Percentiles rank a stretch among this genome's conserved stretches.
Evolutionary conservation across 495 filamentous ascomycete genomes (phyloP).

Genomic region (Penicillium odoratum): DNA sequence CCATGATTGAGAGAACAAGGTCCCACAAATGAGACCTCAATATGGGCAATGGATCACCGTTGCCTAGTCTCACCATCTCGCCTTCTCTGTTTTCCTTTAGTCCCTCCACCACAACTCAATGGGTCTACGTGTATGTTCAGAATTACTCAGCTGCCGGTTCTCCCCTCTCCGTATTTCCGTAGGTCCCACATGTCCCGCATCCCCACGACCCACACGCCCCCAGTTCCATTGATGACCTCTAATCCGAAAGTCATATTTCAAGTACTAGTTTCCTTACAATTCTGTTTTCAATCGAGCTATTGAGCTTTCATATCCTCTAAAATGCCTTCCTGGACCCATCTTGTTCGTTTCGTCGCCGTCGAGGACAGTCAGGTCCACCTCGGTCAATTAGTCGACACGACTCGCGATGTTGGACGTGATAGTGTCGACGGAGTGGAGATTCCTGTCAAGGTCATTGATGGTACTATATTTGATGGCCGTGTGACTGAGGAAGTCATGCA

Average conservation of each 20-base stretch:
- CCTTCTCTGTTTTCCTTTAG: too few relatives aligned
- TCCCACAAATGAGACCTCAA: too few relatives aligned
- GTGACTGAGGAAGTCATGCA: conserved; percentile 36
- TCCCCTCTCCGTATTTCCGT: too few relatives aligned
- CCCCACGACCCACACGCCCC: not conserved
- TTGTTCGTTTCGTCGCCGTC: conserved; percentile 48
- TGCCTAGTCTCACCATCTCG: too few relatives aligned
- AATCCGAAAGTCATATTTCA: not conserved
- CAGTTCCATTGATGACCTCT: not conserved
- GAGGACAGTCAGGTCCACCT: conserved; percentile 43
- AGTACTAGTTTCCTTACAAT: not conserved
- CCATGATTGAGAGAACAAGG: too few relatives aligned
- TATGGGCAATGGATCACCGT: too few relatives aligned
- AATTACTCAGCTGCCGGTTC: too few relatives aligned
- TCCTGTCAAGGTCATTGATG: conserved; percentile 34
- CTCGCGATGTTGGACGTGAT: conserved; percentile 39
- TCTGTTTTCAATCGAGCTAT: not conserved
- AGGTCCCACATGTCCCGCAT: not conserved
- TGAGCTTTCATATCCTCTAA: not conserved
- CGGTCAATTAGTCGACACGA: conserved; percentile 39
- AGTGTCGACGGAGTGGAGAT: conserved; percentile 34
- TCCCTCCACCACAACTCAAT: too few relatives aligned
- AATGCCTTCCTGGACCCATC: conserved; percentile 42
- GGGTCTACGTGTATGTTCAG: too few relatives aligned
- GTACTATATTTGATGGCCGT: conserved; percentile 39